Percentiles rank a stretch among this genome's conserved stretches.
Evolutionary conservation across 1,139 yeast species (phyloP).

Genomic region (Candida tetrigidarum): DNA sequence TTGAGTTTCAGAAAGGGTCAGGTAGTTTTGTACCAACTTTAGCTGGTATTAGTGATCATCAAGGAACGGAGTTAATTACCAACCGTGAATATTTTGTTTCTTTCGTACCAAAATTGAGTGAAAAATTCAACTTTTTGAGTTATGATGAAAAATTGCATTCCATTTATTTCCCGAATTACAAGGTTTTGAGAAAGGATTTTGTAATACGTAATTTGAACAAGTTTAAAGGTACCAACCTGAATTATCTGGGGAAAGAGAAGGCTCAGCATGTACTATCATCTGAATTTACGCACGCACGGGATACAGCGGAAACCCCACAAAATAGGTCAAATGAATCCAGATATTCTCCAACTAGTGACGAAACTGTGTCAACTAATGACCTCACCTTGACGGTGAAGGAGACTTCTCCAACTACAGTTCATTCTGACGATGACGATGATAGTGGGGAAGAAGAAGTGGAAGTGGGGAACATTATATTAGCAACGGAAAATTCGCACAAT

Average conservation of each 20-base stretch:
- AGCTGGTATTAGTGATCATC: slow-evolving; percentile 16
- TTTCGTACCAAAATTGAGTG: slow-evolving; percentile 21
- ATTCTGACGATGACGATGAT: background rate
- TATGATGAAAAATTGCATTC: slow-evolving; percentile 13
- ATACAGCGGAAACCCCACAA: background rate
- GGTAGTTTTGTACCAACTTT: slow-evolving; percentile 17
- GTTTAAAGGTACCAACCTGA: slow-evolving; percentile 8
- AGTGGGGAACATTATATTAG: background rate
- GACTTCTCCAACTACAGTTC: slow-evolving; percentile 1
- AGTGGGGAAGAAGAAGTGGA: background rate
- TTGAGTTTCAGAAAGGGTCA: slow-evolving; percentile 17
- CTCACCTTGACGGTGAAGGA: background rate
- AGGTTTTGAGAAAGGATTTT: slow-evolving; percentile 8
- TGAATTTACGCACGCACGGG: background rate
- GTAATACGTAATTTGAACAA: slow-evolving; percentile 12
- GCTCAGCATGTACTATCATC: too few relatives aligned
- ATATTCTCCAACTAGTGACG: background rate
- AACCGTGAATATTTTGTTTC: slow-evolving; percentile 16
- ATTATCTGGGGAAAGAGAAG: background rate
- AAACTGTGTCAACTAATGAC: background rate
- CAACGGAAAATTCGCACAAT: background rate
- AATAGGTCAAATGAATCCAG: background rate
- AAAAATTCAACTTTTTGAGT: slow-evolving; percentile 8
- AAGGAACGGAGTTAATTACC: slow-evolving; percentile 13
- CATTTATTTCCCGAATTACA: slow-evolving; percentile 22